A percentile compares a stretch with the other conserved stretches of the same genome.
phyloP scores from a whole-genome alignment of 176 grass and related monocot genomes.

The Lolium perenne region DNA sequence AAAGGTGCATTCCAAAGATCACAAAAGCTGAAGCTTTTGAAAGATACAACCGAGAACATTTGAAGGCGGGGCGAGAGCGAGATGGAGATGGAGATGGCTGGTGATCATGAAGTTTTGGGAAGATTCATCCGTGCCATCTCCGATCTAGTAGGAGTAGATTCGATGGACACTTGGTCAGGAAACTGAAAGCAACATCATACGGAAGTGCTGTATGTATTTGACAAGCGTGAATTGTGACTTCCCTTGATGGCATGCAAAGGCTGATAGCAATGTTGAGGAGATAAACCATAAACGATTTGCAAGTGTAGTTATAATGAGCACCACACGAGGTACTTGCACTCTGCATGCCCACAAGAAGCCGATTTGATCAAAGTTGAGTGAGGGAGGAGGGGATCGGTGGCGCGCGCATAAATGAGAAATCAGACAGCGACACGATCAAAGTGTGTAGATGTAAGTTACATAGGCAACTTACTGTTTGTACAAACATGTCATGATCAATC shows the following conservation, averaged over 20 bases:
- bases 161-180: background rate
- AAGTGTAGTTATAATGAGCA: background rate
- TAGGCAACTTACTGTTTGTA: background rate
- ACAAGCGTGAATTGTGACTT: background rate
- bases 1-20: background rate
- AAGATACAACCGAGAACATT: background rate
- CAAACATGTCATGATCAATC: background rate
- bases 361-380: too few species aligned
- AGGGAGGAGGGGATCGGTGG: too few species aligned
- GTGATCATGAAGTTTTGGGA: background rate
- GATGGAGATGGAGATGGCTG: background rate
- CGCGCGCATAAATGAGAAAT: background rate
- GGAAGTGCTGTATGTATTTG: background rate
- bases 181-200: background rate
- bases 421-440: background rate
- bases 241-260: slow-evolving; percentile 4
- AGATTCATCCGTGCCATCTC: background rate
- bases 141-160: background rate
- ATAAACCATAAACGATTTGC: background rate
- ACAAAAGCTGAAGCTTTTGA: background rate
- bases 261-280: background rate
- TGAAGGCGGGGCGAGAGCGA: background rate
- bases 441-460: background rate
- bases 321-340: too few species aligned
- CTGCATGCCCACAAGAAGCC: too few species aligned